Conservation (phyloP, 2,329 filamentous ascomycete genomes). For the Epicoccum sorghinum region DNA sequence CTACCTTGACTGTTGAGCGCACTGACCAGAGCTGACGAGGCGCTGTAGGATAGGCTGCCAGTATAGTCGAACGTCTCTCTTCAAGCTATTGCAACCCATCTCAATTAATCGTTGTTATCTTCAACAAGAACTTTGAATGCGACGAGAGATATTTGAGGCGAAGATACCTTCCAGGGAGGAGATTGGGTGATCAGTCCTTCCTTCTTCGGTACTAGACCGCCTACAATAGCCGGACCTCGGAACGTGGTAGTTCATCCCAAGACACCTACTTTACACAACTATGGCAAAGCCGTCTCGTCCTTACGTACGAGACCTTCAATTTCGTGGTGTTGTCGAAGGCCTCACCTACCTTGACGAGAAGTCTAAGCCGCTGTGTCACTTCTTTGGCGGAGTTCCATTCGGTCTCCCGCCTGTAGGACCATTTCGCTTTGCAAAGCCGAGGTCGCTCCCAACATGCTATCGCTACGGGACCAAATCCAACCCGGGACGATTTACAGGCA, state of each 20-base stretch:
- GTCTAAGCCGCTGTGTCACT: slow-evolving; percentile 52
- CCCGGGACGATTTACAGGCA: slow-evolving; percentile 55
- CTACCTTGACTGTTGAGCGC: no score
- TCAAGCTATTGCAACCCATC: background rate
- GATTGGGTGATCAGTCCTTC: background rate
- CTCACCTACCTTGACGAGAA: slow-evolving; percentile 49
- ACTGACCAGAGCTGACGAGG: no score
- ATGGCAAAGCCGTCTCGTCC: slow-evolving; percentile 33
- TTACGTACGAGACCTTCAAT: slow-evolving; percentile 46
- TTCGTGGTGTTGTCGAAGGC: slow-evolving; percentile 58
- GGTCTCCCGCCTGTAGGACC: slow-evolving; percentile 57
- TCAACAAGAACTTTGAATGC: no score
- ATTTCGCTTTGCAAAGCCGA: slow-evolving; percentile 58
- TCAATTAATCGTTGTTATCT: background rate
- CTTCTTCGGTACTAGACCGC: background rate
- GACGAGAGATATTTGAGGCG: background rate
- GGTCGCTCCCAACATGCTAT: slow-evolving; percentile 55
- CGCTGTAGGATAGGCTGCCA: no score
- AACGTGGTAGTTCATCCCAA: no score
- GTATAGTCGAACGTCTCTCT: no score
- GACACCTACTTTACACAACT: slow-evolving; percentile 1
- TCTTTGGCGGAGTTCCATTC: slow-evolving; percentile 63
- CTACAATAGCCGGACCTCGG: slow-evolving; percentile 5
- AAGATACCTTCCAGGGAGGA: background rate
- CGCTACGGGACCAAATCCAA: slow-evolving; percentile 57